A percentile compares a stretch with the other conserved stretches of the same genome.
These are phyloP conservation scores for Royoungia palumana DNA, from an alignment of 768 basidiomycete genomes.

Conservation along the genomic window DNA sequence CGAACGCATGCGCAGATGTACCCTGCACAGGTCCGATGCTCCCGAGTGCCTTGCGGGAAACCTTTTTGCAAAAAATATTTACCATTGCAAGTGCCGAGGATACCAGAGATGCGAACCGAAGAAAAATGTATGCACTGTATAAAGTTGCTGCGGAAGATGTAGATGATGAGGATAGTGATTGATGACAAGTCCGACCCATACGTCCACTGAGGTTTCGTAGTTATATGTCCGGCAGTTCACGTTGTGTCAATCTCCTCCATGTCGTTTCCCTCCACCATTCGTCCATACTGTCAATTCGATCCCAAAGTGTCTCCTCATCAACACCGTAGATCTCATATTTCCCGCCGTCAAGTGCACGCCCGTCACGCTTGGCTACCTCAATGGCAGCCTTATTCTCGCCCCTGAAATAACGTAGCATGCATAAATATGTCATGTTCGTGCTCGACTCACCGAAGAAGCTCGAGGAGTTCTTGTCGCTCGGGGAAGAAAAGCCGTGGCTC, in stretches of 20 bases:
- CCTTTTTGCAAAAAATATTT: conserved; percentile 63
- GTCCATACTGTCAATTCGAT: conserved; percentile 74
- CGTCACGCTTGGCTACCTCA: conserved; percentile 78
- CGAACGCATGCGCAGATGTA: conserved; percentile 51
- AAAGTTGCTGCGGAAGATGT: conserved; percentile 58
- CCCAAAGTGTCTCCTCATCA: conserved; percentile 84
- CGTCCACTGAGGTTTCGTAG: neutral
- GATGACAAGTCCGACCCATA: conserved; percentile 9
- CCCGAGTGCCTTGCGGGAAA: conserved; percentile 43
- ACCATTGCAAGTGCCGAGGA: conserved; percentile 68
- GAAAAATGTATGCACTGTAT: conserved; percentile 83
- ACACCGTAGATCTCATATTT: conserved; percentile 86
- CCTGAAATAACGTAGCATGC: conserved; percentile 35
- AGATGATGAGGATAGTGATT: conserved; percentile 36
- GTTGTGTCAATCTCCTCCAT: conserved; percentile 75
- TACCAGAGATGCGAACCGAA: conserved; percentile 74
- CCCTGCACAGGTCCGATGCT: conserved; percentile 37
- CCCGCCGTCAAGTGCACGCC: conserved; percentile 56
- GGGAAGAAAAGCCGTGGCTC: conserved; percentile 90
- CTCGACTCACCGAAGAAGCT: conserved; percentile 61
- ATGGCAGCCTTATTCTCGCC: conserved; percentile 81
- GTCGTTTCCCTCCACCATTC: conserved; percentile 95
- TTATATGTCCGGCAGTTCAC: conserved; percentile 77
- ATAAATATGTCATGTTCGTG: neutral
- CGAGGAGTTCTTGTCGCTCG: conserved; percentile 71